Percentiles rank a stretch among this genome's conserved stretches.
Evolutionary conservation across 164 flowering plant genomes (phyloP).

Genomic region (Tinospora cordifolia): DNA sequence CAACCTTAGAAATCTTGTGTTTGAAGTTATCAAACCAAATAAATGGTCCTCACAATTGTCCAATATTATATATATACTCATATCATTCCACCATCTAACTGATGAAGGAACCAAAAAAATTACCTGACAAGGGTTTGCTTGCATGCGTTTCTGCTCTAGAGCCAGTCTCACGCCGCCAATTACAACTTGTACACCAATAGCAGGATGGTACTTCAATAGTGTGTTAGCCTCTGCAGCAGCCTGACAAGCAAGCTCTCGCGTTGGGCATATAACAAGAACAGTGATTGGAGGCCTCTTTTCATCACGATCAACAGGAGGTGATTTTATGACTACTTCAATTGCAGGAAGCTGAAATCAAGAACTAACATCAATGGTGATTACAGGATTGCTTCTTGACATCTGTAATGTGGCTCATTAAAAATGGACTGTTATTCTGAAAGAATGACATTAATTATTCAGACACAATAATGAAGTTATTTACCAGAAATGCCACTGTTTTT

Average conservation of each 20-base stretch:
- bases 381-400: neutral
- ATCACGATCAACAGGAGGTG: conserved; percentile 55
- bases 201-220: conserved; percentile 83
- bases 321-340: conserved; percentile 65
- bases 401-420: neutral
- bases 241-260: conserved; percentile 93
- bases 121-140: conserved; percentile 95
- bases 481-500: conserved; percentile 97
- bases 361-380: conserved; percentile 10
- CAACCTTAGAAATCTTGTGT: neutral
- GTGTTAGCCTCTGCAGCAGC: conserved; percentile 79
- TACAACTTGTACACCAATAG: conserved; percentile 94
- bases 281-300: conserved; percentile 63
- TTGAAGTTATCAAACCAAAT: neutral
- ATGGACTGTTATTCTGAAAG: neutral
- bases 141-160: conserved; percentile 80
- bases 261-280: conserved; percentile 94
- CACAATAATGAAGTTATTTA: conserved; percentile 26
- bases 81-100: neutral
- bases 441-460: neutral
- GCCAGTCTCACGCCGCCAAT: conserved; percentile 89
- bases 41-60: neutral
- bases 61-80: neutral
- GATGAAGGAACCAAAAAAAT: conserved; percentile 7
- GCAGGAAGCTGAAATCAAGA: conserved; percentile 79